Evolutionary conservation across 1,284 basidiomycete species (phyloP).

Genomic region (Sanghuangporus sanghuang): DNA sequence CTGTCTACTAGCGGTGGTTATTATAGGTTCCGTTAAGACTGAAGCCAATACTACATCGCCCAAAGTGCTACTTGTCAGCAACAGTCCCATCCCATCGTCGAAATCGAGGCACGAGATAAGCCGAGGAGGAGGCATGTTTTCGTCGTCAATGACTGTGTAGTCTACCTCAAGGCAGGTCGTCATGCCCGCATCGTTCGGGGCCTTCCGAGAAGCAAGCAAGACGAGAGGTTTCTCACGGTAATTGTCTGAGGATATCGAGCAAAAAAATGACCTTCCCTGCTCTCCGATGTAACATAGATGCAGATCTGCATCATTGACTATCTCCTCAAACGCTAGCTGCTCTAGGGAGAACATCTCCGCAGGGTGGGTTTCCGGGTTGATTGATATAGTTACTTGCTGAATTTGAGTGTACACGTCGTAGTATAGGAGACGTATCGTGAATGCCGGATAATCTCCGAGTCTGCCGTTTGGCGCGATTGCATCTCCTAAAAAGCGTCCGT

Average conservation of each 20-base stretch:
- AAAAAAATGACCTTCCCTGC: too few relatives aligned
- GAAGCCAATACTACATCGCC: constrained; percentile 1
- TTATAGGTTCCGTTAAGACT: not conserved
- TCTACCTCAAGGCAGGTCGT: not conserved
- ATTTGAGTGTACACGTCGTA: too few relatives aligned
- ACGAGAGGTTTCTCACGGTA: not conserved
- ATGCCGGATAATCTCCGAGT: too few relatives aligned
- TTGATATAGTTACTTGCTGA: too few relatives aligned
- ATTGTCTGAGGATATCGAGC: not conserved
- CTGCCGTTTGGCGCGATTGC: too few relatives aligned
- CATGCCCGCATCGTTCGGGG: not conserved
- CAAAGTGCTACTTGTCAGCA: not conserved
- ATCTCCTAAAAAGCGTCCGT: too few relatives aligned
- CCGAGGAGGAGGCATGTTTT: not conserved
- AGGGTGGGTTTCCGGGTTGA: too few relatives aligned
- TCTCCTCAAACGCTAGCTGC: too few relatives aligned
- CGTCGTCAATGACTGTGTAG: not conserved
- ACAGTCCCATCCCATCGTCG: constrained; percentile 1
- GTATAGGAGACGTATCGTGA: too few relatives aligned
- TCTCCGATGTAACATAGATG: too few relatives aligned
- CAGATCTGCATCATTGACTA: too few relatives aligned
- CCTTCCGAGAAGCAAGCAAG: not conserved
- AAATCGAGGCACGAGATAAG: constrained; percentile 4
- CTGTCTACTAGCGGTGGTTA: not conserved
- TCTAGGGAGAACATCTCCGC: too few relatives aligned